Base-by-base conservation (phyloP, 2,329 filamentous ascomycete genomes). In the Ceratocystis cacaofunesta region DNA sequence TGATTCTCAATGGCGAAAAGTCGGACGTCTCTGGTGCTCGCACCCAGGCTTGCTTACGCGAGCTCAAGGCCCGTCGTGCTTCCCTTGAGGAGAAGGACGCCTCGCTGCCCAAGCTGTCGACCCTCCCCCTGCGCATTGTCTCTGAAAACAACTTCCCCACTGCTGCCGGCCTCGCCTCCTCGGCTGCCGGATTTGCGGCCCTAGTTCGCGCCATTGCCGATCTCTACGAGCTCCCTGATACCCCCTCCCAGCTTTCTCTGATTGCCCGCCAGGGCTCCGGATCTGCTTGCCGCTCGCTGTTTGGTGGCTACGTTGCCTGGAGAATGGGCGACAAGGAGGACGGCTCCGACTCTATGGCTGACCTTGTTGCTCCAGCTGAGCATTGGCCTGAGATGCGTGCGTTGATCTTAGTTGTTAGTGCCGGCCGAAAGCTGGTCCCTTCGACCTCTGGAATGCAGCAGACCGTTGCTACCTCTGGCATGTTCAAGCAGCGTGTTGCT, bases 81-180 rank as follows among this genome's bases (percentile, higher is more conserved):
- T 79, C 84, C 28, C 80, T 97, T 72, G 94, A 99, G 76, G 78
- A 80, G 44, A 76, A 81, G 68, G 80, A 96, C 74, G 71, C 85
- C 0, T 85, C 84, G 25, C 82, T 96, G n/a, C 90, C 92, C 55
- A 90, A 89, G 75, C 85, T 99, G 66, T 89, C 90, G 10, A 74
- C 80, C 63, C 80, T 88, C 72, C 85, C 89, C 43, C 84, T 99
- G 68, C 88, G 87, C 71, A 87, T 99, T 70, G 91, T 96, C 66
- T 94, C 89, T 66, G 89, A 94, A 79, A 99, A 99, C 82, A 99
- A 99, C 82, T 99, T 99, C 82, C 94, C 94, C 69, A 99, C 94
- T 1, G 94, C 94, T 30, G 94, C 94, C 3, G 94, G 94, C 5
- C 85, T 99, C 17, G 86, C 86, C 3, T 87, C 83, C 19, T 88